Evolutionary conservation across 2,329 filamentous ascomycete species (phyloP), one percentile per base, ranked within the genome.

Genomic region (Cladophialophora immunda): DNA sequence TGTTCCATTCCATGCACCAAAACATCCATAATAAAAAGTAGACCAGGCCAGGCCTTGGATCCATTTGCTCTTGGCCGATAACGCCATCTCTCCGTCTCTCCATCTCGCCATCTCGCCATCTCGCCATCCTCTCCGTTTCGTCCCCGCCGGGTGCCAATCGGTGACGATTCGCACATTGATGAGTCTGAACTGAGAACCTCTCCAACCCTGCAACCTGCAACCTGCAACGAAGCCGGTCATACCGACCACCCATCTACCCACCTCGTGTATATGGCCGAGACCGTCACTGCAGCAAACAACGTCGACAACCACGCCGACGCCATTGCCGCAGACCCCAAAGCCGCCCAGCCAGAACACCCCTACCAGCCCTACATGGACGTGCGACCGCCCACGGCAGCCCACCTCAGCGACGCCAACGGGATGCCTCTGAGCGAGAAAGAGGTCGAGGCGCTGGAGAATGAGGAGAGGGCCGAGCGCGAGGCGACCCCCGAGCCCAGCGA

Each of bases 401-500:
- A 45, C 11, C 36, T 69, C 54, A 63, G 61, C 8, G 38, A 52
- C 55, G 60, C 66, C 19, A 68, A 68, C 50, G 68, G 68, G 11
- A 58, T 52, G 15, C 65, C 66, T n/a, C 38, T 68, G 45, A 66
- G 56, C 7, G 62, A 66, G 52, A 25, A 53, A 29, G 68, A 70
- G 50, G 36, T 66, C 59, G 56, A 64, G 27, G 64, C 59, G 2
- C 32, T 59, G 11, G 66, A 68, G 30, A 59, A 25, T 25, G 22
- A 41, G 8, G 54, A 34, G 11, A 30, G 45, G 7, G 68, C 62
- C 19, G 66, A 64, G n/a, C 68, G 68, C 13, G 56, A 58, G 36
- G 29, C 68, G 4, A 70, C 68, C 3, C 68, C 68, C 2, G 68
- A 70, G 56, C 68, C 68, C 34, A 63, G 64, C 29, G 66, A 71